phyloP scores from a whole-genome alignment of 257 asterid species.

The Jacaranda mimosifolia region DNA sequence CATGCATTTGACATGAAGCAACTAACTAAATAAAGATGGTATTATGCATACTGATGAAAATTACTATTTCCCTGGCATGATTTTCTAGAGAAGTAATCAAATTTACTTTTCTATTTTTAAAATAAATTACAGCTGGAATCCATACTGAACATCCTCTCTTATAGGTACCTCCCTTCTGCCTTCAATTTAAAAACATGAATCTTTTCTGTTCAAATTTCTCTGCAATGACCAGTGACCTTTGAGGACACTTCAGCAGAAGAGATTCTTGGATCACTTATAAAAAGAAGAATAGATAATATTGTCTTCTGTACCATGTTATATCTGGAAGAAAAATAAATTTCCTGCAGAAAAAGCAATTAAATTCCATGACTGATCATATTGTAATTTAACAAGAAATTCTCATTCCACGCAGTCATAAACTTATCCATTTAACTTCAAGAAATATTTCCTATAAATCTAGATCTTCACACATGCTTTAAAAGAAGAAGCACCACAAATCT shows the following conservation, averaged over 20 bases:
- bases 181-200: not conserved
- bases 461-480: not conserved
- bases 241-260: not conserved
- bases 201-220: not conserved
- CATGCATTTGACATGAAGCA: constrained; percentile 9
- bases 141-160: not conserved
- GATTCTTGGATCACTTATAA: constrained; percentile 12
- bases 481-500: not conserved
- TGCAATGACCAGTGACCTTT: not conserved
- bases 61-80: constrained; percentile 11
- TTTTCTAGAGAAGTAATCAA: constrained; percentile 6
- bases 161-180: not conserved
- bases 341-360: not conserved
- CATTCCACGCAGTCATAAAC: not conserved
- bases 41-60: constrained; percentile 6
- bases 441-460: constrained; percentile 2
- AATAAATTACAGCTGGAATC: not conserved
- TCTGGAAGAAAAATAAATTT: not conserved
- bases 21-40: constrained; percentile 9
- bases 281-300: not conserved
- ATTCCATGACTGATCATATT: not conserved
- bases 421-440: not conserved
- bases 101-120: not conserved
- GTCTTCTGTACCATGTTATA: not conserved
- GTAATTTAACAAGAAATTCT: constrained; percentile 2